These are phyloP conservation scores for Cutaneotrichosporon sp. DNA, from an alignment of 1,284 basidiomycete species.

Conservation along the genomic window DNA sequence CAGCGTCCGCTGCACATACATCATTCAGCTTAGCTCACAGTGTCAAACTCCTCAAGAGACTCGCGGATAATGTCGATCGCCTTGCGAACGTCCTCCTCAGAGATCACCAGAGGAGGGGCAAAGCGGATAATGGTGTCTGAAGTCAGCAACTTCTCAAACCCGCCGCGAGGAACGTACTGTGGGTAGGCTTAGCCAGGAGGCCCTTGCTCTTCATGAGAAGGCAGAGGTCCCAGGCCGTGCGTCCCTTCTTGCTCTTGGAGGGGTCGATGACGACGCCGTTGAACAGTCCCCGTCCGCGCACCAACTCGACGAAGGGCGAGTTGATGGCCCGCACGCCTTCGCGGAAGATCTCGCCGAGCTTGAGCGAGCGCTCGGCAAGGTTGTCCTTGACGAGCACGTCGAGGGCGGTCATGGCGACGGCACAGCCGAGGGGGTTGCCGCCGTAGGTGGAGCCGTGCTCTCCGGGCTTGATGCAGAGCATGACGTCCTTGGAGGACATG, in stretches of 20 bases:
- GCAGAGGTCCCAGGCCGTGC: constrained; percentile 95
- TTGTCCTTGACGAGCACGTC: constrained; percentile 82
- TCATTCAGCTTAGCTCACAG: neutral
- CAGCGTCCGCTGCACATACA: neutral
- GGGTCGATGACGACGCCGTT: constrained; percentile 96
- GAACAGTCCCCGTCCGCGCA: constrained; percentile 80
- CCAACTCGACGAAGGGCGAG: constrained; percentile 64
- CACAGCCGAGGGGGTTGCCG: constrained; percentile 91
- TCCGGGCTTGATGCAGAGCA: constrained; percentile 94
- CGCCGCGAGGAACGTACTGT: constrained; percentile 58
- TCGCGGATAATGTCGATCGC: constrained; percentile 55
- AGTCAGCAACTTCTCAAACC: neutral
- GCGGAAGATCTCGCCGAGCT: constrained; percentile 78
- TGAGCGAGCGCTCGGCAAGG: constrained; percentile 69
- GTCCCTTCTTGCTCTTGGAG: constrained; percentile 63
- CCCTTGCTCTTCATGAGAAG: constrained; percentile 85
- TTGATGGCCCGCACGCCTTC: constrained; percentile 60
- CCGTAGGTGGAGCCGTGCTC: constrained; percentile 97
- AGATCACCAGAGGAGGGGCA: constrained; percentile 89
- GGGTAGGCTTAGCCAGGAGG: constrained; percentile 80
- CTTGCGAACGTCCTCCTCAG: constrained; percentile 72
- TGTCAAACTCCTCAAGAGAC: constrained; percentile 73
- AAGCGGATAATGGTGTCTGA: constrained; percentile 63
- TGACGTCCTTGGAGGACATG: constrained; percentile 79
- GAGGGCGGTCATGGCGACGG: constrained; percentile 86